Evolutionary conservation across 305 asterid species (phyloP), one percentile per base, ranked within the genome.

Genomic region (Rubia tinctorum): DNA sequence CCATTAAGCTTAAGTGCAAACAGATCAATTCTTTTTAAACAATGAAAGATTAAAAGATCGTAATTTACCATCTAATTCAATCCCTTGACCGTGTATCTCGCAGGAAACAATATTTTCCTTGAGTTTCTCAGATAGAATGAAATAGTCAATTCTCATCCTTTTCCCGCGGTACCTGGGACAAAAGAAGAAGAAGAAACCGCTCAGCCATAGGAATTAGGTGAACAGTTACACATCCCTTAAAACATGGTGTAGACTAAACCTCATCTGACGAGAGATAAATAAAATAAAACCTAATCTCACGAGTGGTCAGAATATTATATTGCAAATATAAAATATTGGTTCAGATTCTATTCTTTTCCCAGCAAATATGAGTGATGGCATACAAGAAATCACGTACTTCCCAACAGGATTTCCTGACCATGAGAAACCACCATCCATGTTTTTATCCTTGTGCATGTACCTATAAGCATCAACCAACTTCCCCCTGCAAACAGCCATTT

Each of bases 401-500:
- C 99, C 99, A 37, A 92, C 30, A 34, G 99, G 99, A 75, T 92
- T 84, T 68, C 99, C 99, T 0, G 99, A 95, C 99, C 99, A 95
- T 44, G 99, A 95, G 85, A 95, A 92, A 74, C 99, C 99, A 55
- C 76, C 77, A 65, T 92, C 96, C 89, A 88, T 87, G 83, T 90
- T 95, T 72, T 81, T 83, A 75, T 88, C 94, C 87, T 86, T 84
- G 84, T 95, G 96, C 62, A 92, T 76, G 79, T 84, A 73, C 82
- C 98, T 88, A 68, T 92, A 92, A 51, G 94, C 96, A 83, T 95
- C 99, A 62, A 95, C 82, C 25, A 92, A 86, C 85, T 79, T 82
- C 60, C 97, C 99, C 84, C 96, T 93, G 85, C 64, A n/a, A 40
- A 68, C 9, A 56, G 40, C 72, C 66, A 71, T 64, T 62, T 34